Base-by-base conservation (phyloP, 2,329 filamentous ascomycete genomes). In the Ophiocordyceps sinensis region DNA sequence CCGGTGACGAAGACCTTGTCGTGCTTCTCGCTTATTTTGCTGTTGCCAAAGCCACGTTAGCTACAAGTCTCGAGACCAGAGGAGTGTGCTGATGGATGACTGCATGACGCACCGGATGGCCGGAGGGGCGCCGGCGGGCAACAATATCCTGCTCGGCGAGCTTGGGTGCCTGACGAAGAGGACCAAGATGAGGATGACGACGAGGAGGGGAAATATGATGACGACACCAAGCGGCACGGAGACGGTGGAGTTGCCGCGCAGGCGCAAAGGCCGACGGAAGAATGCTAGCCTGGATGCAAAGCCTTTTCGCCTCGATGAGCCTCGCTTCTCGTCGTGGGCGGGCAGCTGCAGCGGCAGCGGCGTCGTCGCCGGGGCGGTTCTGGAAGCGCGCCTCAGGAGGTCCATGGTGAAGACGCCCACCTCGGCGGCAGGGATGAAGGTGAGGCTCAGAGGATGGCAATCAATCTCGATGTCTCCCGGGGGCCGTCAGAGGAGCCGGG, bases 1-100 rank as follows among this genome's bases (percentile, higher is more conserved):
- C 91, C 91, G 31, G 79, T 84, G 39, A 87, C 83, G 55, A 98
- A 98, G 40, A 95, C 87, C 64, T 94, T 94, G 65, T 98, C 91
- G 63, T 96, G 78, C 55, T 93, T 85, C 65, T 96, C 91, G 65
- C 83, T 94, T 53, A 98, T 98, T 77, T 87, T 89, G 52, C 88
- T 94, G 56, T 54, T 49, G 31, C 14, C 17, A 37, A 15, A 41
- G 36, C 15, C 5, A 7, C 15, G 42, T 56, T 43, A 58, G 47
- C 39, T 19, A 11, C 13, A 11, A 21, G 19, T 6, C 12, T 7
- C 15, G 35, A 28, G 28, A 30, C 26, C 15, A 5, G 23, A n/a
- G 12, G 28, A 31, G 6, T 14, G 21, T 19, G 19, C 17, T 19
- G 19, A 30, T 2, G 19, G 19, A 19, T 19, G 19, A 19, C 19